Conservation (phyloP, 2,329 filamentous ascomycete genomes). For the Graphilbum fragrans region DNA sequence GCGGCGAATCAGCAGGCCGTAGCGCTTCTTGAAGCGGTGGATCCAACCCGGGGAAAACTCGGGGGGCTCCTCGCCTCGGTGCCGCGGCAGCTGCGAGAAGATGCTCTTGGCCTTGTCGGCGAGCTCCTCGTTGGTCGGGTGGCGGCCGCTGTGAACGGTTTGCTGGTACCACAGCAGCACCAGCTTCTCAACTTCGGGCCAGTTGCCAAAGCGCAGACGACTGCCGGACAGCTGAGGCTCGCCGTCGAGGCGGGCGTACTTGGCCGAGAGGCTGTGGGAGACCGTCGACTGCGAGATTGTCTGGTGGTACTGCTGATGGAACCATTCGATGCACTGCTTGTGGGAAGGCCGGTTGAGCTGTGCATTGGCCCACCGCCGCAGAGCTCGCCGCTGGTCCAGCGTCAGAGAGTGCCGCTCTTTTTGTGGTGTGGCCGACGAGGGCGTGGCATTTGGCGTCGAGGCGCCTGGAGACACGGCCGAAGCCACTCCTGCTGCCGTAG, state of each 20-base stretch:
- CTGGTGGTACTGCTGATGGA: constrained; percentile 43
- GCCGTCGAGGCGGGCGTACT: constrained; percentile 49
- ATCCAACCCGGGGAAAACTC: constrained; percentile 55
- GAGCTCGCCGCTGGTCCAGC: constrained; percentile 48
- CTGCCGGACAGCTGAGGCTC: constrained; percentile 51
- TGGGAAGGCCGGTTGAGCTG: constrained; percentile 45
- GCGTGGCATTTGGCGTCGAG: neutral
- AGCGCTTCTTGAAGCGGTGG: constrained; percentile 52
- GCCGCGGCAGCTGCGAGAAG: constrained; percentile 44
- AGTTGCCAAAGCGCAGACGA: constrained; percentile 49
- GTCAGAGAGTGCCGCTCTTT: constrained; percentile 48
- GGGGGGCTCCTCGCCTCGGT: constrained; percentile 46
- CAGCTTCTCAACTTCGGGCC: constrained; percentile 50
- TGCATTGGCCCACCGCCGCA: constrained; percentile 46
- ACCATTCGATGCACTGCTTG: constrained; percentile 53
- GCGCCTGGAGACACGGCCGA: neutral
- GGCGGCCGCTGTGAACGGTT: constrained; percentile 37
- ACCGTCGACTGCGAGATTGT: constrained; percentile 52
- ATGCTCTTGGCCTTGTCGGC: constrained; percentile 50
- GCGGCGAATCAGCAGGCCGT: constrained; percentile 43
- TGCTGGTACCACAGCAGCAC: constrained; percentile 44
- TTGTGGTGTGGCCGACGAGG: constrained; percentile 12
- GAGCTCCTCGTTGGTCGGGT: constrained; percentile 50
- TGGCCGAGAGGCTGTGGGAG: constrained; percentile 48
- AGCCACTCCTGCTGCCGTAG: neutral